Conservation (phyloP, 2,329 filamentous ascomycete genomes). For the Anthostomella pinea region DNA sequence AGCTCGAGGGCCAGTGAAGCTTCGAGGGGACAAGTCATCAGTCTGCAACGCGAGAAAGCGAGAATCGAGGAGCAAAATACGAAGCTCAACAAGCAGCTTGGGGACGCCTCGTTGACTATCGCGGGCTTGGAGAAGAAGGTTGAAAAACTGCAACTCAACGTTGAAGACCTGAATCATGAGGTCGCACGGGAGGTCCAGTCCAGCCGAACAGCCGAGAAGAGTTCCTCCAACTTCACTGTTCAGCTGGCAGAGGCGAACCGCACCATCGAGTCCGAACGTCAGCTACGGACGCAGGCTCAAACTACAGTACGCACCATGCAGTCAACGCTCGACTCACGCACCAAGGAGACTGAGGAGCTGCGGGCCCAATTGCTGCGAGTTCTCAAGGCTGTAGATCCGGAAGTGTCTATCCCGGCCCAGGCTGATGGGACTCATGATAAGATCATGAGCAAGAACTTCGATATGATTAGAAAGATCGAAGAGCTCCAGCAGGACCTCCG, state of each 20-base stretch:
- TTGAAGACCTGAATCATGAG: conserved; percentile 93
- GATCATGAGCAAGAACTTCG: conserved; percentile 71
- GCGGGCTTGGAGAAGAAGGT: conserved; percentile 89
- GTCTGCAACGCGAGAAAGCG: conserved; percentile 78
- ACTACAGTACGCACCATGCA: conserved; percentile 81
- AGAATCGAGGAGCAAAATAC: conserved; percentile 80
- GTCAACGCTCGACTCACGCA: conserved; percentile 71
- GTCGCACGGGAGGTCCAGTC: conserved; percentile 85
- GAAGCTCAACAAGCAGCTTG: conserved; percentile 78
- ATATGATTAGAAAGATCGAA: conserved; percentile 82
- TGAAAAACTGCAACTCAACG: conserved; percentile 81
- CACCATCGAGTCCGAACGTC: conserved; percentile 84
- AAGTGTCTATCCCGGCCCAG: conserved; percentile 61
- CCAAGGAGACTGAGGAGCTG: conserved; percentile 77
- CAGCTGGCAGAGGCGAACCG: conserved; percentile 88
- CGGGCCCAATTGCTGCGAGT: conserved; percentile 76
- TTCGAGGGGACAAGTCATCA: conserved; percentile 71
- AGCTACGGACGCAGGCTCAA: conserved; percentile 81
- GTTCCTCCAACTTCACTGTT: conserved; percentile 72
- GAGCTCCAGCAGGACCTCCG: conserved; percentile 84
- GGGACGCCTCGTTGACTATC: conserved; percentile 78
- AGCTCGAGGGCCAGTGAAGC: conserved; percentile 82
- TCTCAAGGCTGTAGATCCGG: conserved; percentile 84
- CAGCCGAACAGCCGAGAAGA: conserved; percentile 86
- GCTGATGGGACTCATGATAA: conserved; percentile 59